phyloP scores from a whole-genome alignment of 306 rosid genomes.

The Herpetospermum pedunculosum region DNA sequence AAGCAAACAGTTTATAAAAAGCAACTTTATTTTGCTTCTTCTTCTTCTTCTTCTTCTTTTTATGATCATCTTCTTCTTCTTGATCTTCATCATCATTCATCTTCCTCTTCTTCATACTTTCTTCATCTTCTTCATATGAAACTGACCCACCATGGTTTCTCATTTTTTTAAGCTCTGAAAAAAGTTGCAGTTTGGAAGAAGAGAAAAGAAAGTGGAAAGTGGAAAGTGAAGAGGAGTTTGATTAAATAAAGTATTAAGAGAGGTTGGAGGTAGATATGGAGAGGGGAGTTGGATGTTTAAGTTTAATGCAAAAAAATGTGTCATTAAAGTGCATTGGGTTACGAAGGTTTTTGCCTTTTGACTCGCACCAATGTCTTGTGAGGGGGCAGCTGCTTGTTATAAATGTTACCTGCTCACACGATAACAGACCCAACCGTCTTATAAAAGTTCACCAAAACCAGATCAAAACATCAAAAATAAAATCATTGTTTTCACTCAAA shows the following conservation, averaged over 20 bases:
- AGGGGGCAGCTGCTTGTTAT: too few species aligned
- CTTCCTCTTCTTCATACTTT: background rate
- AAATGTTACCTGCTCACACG: too few species aligned
- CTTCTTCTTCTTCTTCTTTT: constrained; percentile 11
- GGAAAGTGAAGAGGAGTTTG: background rate
- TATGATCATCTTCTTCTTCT: background rate
- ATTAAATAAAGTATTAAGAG: background rate
- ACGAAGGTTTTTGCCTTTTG: too few species aligned
- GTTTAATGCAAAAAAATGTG: constrained; percentile 2
- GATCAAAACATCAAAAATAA: too few species aligned
- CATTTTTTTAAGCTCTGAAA: background rate
- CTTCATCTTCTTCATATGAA: constrained; percentile 6
- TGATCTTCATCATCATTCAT: background rate
- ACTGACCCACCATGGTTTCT: constrained; percentile 2
- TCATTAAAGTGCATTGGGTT: too few species aligned
- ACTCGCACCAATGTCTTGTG: too few species aligned
- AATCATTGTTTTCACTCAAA: too few species aligned
- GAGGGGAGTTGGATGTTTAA: background rate
- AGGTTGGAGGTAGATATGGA: constrained; percentile 2
- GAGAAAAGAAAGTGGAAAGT: background rate
- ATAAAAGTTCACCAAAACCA: too few species aligned
- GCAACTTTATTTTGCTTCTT: constrained; percentile 31
- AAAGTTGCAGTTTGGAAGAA: too few species aligned
- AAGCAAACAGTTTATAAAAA: constrained; percentile 48
- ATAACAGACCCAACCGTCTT: too few species aligned